Evolutionary conservation across 129 eudicot species (phyloP).

Genomic region (Heracleum sosnowskyi): DNA sequence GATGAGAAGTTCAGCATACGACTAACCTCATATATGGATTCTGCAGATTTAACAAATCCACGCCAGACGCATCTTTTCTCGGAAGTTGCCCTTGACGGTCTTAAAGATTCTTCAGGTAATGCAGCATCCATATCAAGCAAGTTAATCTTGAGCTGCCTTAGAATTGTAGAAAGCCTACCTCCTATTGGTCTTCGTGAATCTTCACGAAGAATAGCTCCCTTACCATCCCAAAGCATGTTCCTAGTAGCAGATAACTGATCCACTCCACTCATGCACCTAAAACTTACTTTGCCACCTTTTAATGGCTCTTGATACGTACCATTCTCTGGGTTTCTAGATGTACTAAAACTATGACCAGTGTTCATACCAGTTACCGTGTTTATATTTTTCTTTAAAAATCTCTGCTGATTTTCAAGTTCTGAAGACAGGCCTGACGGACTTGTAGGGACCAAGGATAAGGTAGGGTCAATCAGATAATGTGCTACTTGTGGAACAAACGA

Average conservation of each 20-base stretch:
- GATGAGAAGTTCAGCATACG: background rate
- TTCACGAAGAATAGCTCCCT: conserved; percentile 35
- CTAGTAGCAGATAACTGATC: conserved; percentile 24
- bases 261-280: conserved; percentile 28
- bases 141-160: conserved; percentile 60
- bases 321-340: conserved; percentile 8
- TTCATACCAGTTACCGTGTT: background rate
- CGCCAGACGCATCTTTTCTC: conserved; percentile 75
- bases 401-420: conserved; percentile 18
- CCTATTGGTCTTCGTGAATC: conserved; percentile 58
- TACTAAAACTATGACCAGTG: background rate
- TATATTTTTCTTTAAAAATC: conserved; percentile 19
- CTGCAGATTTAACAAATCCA: conserved; percentile 73
- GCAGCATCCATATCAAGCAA: conserved; percentile 93
- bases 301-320: conserved; percentile 30
- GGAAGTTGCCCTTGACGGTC: conserved; percentile 42
- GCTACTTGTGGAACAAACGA: conserved; percentile 34
- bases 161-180: conserved; percentile 59
- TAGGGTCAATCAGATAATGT: conserved; percentile 34
- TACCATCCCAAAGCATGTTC: conserved; percentile 17
- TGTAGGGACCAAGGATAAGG: conserved; percentile 21
- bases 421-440: conserved; percentile 17
- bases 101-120: conserved; percentile 66
- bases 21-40: conserved; percentile 77
- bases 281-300: conserved; percentile 27